phyloP scores from a whole-genome alignment of 495 filamentous ascomycete genomes.

The Bombardia bombarda region DNA sequence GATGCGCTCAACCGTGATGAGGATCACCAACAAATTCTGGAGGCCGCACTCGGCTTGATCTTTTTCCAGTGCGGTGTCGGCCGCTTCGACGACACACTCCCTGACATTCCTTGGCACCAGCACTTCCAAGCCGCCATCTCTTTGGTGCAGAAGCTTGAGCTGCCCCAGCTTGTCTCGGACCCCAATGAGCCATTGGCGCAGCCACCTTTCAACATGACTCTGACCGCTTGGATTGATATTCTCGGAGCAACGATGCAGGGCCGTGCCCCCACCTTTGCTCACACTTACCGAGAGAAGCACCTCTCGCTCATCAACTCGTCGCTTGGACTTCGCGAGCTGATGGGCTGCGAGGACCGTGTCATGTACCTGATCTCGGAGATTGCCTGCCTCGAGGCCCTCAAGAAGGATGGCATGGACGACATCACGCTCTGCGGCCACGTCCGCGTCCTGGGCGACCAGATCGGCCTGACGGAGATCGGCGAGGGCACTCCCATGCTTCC shows the following conservation, averaged over 20 bases:
- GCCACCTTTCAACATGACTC: slow-evolving; percentile 90
- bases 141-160: slow-evolving; percentile 76
- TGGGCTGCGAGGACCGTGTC: slow-evolving; percentile 95
- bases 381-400: slow-evolving; percentile 85
- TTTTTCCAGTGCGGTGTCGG: slow-evolving; percentile 96
- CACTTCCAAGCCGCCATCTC: slow-evolving; percentile 89
- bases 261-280: slow-evolving; percentile 74
- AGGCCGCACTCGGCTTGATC: slow-evolving; percentile 92
- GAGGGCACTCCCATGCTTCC: slow-evolving; percentile 42
- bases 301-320: slow-evolving; percentile 57
- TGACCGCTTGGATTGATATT: slow-evolving; percentile 96
- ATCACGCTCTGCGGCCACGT: slow-evolving; percentile 81
- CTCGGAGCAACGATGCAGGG: slow-evolving; percentile 90
- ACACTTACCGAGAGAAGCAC: slow-evolving; percentile 88
- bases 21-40: slow-evolving; percentile 80
- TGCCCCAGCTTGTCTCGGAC: slow-evolving; percentile 55
- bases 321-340: slow-evolving; percentile 77
- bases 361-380: slow-evolving; percentile 99
- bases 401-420: slow-evolving; percentile 71
- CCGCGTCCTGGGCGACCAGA: slow-evolving; percentile 67
- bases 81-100: slow-evolving; percentile 72
- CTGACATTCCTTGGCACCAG: slow-evolving; percentile 93
- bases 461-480: slow-evolving; percentile 66
- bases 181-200: slow-evolving; percentile 47
- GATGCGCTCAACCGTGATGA: slow-evolving; percentile 71